Percentiles rank a stretch among this genome's conserved stretches.
These are phyloP conservation scores for Eutrema heterophyllum DNA, from an alignment of 345 rosid genomes.

Conservation along the genomic window DNA sequence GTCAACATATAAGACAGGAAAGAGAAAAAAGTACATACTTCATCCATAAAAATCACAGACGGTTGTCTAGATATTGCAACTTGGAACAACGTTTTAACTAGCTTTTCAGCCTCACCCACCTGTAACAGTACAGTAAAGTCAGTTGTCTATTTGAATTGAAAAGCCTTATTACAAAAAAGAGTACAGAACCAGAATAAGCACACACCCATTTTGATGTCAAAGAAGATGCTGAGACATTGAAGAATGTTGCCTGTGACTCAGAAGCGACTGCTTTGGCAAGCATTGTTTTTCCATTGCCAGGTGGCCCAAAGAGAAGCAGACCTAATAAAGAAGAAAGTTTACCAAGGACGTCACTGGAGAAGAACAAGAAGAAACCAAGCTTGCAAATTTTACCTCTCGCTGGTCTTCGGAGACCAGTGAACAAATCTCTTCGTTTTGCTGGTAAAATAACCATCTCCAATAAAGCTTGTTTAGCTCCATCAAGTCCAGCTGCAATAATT, in stretches of 20 bases:
- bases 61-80: slow-evolving; percentile 95
- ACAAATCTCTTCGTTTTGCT: slow-evolving; percentile 81
- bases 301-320: slow-evolving; percentile 95
- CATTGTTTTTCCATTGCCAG: slow-evolving; percentile 99
- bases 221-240: slow-evolving; percentile 93
- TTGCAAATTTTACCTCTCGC: slow-evolving; percentile 61
- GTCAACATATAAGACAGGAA: slow-evolving; percentile 3
- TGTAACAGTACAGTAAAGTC: slow-evolving; percentile 25
- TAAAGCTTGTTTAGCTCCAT: slow-evolving; percentile 90
- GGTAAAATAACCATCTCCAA: slow-evolving; percentile 99
- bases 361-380: slow-evolving; percentile 1
- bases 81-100: slow-evolving; percentile 83
- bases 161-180: background rate
- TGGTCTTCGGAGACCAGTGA: slow-evolving; percentile 94
- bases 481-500: slow-evolving; percentile 74
- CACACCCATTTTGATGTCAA: slow-evolving; percentile 94
- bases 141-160: background rate
- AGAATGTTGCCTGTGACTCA: slow-evolving; percentile 93
- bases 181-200: background rate
- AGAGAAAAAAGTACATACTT: slow-evolving; percentile 46
- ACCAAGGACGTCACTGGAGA: background rate
- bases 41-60: slow-evolving; percentile 91
- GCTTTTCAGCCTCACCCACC: slow-evolving; percentile 99
- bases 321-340: slow-evolving; percentile 38
- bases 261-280: slow-evolving; percentile 99